Evolutionary conservation across 257 asterid genomes (phyloP).

Genomic region (Primulina eburnea): DNA sequence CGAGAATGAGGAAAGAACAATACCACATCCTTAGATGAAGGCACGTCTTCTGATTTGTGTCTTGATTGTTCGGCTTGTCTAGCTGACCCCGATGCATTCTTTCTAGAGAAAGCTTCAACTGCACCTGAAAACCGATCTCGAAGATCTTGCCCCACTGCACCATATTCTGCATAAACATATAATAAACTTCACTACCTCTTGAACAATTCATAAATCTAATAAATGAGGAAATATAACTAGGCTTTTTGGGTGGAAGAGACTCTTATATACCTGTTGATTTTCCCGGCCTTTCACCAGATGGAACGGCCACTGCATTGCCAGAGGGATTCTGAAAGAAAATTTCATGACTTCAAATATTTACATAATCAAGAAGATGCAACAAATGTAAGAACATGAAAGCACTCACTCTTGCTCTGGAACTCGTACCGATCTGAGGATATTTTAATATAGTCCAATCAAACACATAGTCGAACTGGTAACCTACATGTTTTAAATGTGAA

Average conservation of each 20-base stretch:
- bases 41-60: constrained; percentile 29
- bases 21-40: constrained; percentile 39
- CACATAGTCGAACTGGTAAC: constrained; percentile 93
- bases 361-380: constrained; percentile 14
- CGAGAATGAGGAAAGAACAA: background rate
- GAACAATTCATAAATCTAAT: background rate
- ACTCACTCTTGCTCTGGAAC: constrained; percentile 76
- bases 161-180: background rate
- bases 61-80: constrained; percentile 33
- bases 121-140: constrained; percentile 33
- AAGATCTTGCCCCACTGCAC: constrained; percentile 27
- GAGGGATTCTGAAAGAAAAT: constrained; percentile 54
- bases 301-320: constrained; percentile 72
- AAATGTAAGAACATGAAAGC: constrained; percentile 20
- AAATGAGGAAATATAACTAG: background rate
- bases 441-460: constrained; percentile 96
- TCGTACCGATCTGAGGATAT: constrained; percentile 88
- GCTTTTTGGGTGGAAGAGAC: constrained; percentile 13
- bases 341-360: constrained; percentile 15
- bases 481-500: constrained; percentile 33
- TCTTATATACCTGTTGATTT: constrained; percentile 65
- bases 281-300: constrained; percentile 85
- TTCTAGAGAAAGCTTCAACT: constrained; percentile 33
- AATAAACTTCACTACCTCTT: background rate
- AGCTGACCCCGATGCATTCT: constrained; percentile 24